Evolutionary conservation across 2,329 filamentous ascomycete genomes (phyloP).

Genomic region (Epichloe typhina): DNA sequence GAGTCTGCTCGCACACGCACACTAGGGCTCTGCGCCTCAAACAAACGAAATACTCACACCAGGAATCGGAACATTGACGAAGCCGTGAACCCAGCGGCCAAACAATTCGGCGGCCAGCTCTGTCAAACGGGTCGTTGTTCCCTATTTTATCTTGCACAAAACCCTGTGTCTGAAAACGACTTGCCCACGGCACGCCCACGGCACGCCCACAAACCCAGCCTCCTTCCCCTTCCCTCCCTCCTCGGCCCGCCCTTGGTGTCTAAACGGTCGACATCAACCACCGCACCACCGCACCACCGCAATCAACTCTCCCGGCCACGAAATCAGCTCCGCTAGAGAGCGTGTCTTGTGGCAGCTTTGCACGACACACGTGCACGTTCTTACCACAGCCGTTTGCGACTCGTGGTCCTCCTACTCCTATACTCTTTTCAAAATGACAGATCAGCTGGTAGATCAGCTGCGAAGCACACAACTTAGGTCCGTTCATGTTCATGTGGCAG

Average conservation of each 20-base stretch:
- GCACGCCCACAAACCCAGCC: neutral
- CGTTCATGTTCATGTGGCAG: slow-evolving; percentile 9
- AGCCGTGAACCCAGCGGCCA: neutral
- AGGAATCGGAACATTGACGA: neutral
- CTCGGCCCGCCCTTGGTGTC: neutral
- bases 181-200: neutral
- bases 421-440: slow-evolving; percentile 24
- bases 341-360: slow-evolving; percentile 10
- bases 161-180: neutral
- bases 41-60: neutral
- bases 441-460: slow-evolving; percentile 32
- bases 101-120: neutral
- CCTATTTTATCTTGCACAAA: slow-evolving; percentile 1
- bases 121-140: neutral
- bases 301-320: neutral
- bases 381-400: slow-evolving; percentile 6
- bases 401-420: slow-evolving; percentile 11
- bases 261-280: neutral
- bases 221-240: neutral
- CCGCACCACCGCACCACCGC: neutral
- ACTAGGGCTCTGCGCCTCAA: slow-evolving; percentile 9
- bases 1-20: slow-evolving; percentile 3
- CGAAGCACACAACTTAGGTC: slow-evolving; percentile 29
- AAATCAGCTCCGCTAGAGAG: neutral
- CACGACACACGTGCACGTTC: slow-evolving; percentile 8